Evolutionary conservation across 1,139 yeast genomes (phyloP).

Genomic region (Blastobotrys raffinosifermentans): DNA sequence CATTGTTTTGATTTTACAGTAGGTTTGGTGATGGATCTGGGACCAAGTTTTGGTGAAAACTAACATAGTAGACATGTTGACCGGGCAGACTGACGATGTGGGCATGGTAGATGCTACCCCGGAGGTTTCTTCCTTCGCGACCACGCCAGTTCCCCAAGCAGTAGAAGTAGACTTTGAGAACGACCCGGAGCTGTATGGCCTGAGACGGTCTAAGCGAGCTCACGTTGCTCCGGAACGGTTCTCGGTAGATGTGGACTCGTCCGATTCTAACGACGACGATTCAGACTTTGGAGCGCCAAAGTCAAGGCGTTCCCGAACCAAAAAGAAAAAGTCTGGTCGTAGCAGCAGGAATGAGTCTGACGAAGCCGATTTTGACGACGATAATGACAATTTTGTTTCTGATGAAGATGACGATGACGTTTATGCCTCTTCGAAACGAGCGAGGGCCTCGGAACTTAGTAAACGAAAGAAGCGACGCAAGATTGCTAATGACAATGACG

Average conservation of each 20-base stretch:
- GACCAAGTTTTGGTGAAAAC: too few species aligned
- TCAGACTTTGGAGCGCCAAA: constrained; percentile 22
- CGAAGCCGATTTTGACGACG: constrained; percentile 13
- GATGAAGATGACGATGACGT: constrained; percentile 35
- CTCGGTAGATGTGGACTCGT: constrained; percentile 34
- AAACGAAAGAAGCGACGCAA: constrained; percentile 20
- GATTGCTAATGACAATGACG: constrained; percentile 21
- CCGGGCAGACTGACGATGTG: too few species aligned
- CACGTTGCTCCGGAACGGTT: constrained; percentile 45
- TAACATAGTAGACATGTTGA: too few species aligned
- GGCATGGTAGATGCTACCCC: constrained; percentile 1
- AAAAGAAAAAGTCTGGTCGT: constrained; percentile 4
- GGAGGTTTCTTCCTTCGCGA: constrained; percentile 1
- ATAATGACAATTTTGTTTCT: constrained; percentile 27
- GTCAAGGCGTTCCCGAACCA: constrained; percentile 7
- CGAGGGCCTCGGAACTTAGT: constrained; percentile 11
- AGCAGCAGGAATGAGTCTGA: constrained; percentile 3
- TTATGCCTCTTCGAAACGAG: constrained; percentile 21
- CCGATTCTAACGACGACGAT: constrained; percentile 22
- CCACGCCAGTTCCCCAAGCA: not conserved
- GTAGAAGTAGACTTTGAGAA: constrained; percentile 21
- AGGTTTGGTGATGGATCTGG: too few species aligned
- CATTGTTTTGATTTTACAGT: too few species aligned
- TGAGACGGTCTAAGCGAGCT: constrained; percentile 80
- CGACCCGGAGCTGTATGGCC: constrained; percentile 86